Evolutionary conservation across 164 flowering plant genomes (phyloP).

Genomic region (Cinnamomum chago): DNA sequence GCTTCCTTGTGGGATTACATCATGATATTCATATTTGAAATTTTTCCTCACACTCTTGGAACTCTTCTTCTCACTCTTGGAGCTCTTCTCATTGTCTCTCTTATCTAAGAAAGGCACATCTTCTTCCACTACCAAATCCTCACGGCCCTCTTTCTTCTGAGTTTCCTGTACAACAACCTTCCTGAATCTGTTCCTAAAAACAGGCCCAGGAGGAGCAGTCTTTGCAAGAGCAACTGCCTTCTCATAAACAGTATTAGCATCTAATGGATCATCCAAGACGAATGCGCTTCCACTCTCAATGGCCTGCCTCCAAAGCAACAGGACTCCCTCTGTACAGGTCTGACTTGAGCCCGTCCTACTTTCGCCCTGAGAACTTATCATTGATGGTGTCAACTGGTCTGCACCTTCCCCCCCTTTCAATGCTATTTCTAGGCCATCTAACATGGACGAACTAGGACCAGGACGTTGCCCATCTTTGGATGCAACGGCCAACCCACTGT

Average conservation of each 20-base stretch:
- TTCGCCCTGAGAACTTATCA: neutral
- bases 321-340: constrained; percentile 38
- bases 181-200: constrained; percentile 35
- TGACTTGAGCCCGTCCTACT: constrained; percentile 2
- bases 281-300: constrained; percentile 67
- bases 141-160: constrained; percentile 28
- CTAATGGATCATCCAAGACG: constrained; percentile 45
- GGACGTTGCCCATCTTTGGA: constrained; percentile 10
- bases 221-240: constrained; percentile 53
- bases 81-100: constrained; percentile 23
- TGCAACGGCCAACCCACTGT: neutral
- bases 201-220: constrained; percentile 72
- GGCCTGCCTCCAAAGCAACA: constrained; percentile 54
- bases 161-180: constrained; percentile 21
- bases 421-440: neutral
- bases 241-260: constrained; percentile 61
- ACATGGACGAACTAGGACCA: too few species aligned
- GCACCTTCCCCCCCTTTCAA: constrained; percentile 7
- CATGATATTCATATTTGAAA: constrained; percentile 24
- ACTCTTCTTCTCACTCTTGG: constrained; percentile 17
- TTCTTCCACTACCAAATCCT: constrained; percentile 15
- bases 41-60: constrained; percentile 25
- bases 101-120: constrained; percentile 19
- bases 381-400: neutral
- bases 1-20: constrained; percentile 53